Evolutionary conservation across 768 basidiomycete species (phyloP), one percentile per base, ranked within the genome.

Genomic region (Phanerochaete carnosa): DNA sequence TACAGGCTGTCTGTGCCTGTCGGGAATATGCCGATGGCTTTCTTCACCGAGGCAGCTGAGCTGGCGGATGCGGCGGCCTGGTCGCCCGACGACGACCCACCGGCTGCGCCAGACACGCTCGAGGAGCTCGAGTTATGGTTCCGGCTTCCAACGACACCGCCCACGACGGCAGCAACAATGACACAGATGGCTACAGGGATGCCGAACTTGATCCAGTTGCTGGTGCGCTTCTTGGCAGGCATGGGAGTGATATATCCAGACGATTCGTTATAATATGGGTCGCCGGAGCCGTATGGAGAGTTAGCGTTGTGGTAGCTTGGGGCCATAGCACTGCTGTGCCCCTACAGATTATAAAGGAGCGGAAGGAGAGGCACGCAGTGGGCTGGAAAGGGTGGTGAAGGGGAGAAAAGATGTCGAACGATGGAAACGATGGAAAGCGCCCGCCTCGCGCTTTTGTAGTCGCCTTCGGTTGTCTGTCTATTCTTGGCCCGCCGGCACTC

Each of bases 1-100:
- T 85, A 96, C 52, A 84, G 79, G 67, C 85, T 84, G 69, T 95
- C 81, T 19, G 95, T 97, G 5, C 86, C 85, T 1, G 88, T 88
- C 29, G 94, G 84, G 68, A 87, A 92, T 43, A 84, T 71, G 22
- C 88, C 90, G 32, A 86, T 61, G n/a, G 78, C 77, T 43, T 81
- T 75, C 74, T 90, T 87, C 25, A 78, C 79, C 62, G 83, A 84
- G 22, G 79, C 80, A 29, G 81, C 84, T 54, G 83, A 81, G 65
- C 82, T 85, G 23, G 80, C 82, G 6, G n/a, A n/a, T 30, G 79
- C 79, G 5, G 80, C 81, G 55, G 74, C 74, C n/a, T 63, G 52
- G n/a, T 55, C 70, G 65, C 62, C 50, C 56, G 58, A 64, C 56
- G 63, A 65, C 53, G 59, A 61, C 22, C 62, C 53, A 8, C 66